phyloP scores from a whole-genome alignment of 257 asterid species.

The Salvia splendens region DNA sequence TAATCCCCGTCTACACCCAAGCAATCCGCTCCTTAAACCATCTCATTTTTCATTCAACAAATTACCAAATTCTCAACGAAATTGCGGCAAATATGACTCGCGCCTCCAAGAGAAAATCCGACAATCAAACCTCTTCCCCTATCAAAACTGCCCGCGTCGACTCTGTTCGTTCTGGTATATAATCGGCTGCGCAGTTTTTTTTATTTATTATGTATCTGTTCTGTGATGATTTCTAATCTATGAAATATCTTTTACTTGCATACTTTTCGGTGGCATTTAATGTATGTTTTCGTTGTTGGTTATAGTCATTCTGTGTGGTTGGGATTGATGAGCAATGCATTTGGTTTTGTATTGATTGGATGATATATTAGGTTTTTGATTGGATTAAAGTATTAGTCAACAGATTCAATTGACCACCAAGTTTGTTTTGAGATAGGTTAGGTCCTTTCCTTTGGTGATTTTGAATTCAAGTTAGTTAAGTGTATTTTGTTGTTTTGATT shows the following conservation, averaged over 20 bases:
- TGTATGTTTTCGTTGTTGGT: slow-evolving; percentile 16
- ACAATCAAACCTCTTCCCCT: slow-evolving; percentile 43
- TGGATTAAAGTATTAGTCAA: neutral
- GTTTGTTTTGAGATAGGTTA: neutral
- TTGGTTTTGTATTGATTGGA: slow-evolving; percentile 13
- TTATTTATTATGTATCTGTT: neutral
- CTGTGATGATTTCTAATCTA: neutral
- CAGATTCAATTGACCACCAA: slow-evolving; percentile 9
- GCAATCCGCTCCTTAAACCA: slow-evolving; percentile 36
- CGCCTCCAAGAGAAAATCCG: slow-evolving; percentile 73
- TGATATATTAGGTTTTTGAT: too few relatives aligned
- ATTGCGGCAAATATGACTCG: slow-evolving; percentile 50
- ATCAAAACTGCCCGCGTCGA: slow-evolving; percentile 52
- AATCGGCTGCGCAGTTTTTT: neutral
- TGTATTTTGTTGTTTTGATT: slow-evolving; percentile 9
- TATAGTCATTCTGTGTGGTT: slow-evolving; percentile 13
- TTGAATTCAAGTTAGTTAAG: slow-evolving; percentile 8
- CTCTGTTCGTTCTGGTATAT: slow-evolving; percentile 58
- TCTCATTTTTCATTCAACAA: neutral
- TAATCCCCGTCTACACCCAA: slow-evolving; percentile 25
- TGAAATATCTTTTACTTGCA: neutral
- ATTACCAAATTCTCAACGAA: neutral
- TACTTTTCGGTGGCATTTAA: slow-evolving; percentile 19
- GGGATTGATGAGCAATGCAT: slow-evolving; percentile 18
- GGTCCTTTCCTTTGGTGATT: slow-evolving; percentile 8